phyloP scores from a whole-genome alignment of 1,139 yeast genomes.

The Suhomyces guaymorum region DNA sequence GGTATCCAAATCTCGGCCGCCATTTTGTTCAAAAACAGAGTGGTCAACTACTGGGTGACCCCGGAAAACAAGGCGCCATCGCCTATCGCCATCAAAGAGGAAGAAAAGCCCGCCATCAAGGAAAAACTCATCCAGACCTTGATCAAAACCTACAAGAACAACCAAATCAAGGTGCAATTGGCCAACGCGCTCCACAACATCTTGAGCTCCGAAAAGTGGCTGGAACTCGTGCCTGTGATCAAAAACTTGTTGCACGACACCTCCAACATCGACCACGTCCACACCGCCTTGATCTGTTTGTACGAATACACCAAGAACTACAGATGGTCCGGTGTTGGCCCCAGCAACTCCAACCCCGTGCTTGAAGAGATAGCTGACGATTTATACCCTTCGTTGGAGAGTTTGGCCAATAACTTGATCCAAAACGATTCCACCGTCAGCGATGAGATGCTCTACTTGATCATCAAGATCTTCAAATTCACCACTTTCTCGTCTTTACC shows the following conservation, averaged over 20 bases:
- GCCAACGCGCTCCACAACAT: constrained; percentile 46
- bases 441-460: constrained; percentile 60
- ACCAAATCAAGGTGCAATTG: constrained; percentile 42
- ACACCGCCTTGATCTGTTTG: constrained; percentile 58
- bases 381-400: constrained; percentile 59
- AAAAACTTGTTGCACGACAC: constrained; percentile 45
- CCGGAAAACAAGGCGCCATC: constrained; percentile 39
- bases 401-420: constrained; percentile 44
- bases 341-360: constrained; percentile 44
- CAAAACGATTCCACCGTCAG: constrained; percentile 30
- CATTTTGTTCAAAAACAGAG: constrained; percentile 66
- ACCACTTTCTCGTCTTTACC: constrained; percentile 60
- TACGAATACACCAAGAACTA: constrained; percentile 59
- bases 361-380: constrained; percentile 50
- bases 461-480: constrained; percentile 66
- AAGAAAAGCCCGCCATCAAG: constrained; percentile 56
- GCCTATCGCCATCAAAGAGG: constrained; percentile 36
- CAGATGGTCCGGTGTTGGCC: constrained; percentile 53
- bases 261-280: constrained; percentile 51
- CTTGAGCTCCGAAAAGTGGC: constrained; percentile 48
- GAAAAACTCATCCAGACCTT: constrained; percentile 51
- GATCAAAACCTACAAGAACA: constrained; percentile 36
- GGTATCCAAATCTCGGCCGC: constrained; percentile 63
- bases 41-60: constrained; percentile 56
- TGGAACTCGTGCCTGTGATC: constrained; percentile 37